A percentile compares a stretch with the other conserved stretches of the same genome.
These are phyloP conservation scores for Neurospora sp. DNA, from an alignment of 495 filamentous ascomycete species.

Conservation along the genomic window DNA sequence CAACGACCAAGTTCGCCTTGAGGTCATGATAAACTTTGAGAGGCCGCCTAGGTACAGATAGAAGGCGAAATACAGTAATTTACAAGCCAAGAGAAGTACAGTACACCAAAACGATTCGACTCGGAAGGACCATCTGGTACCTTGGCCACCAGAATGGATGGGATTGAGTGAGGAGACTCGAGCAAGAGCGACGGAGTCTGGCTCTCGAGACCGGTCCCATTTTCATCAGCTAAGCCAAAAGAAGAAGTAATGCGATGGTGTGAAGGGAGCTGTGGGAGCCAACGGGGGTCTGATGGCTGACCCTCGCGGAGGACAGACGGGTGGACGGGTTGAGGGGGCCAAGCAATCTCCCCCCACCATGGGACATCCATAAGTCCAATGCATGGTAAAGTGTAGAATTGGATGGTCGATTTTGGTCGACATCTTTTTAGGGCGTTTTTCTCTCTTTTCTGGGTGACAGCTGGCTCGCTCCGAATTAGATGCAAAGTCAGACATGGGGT, in stretches of 20 bases:
- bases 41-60: not conserved
- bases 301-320: not conserved
- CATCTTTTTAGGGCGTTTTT: not conserved
- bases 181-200: not conserved
- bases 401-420: not conserved
- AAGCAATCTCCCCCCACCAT: not conserved
- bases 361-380: not conserved
- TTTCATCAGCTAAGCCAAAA: not conserved
- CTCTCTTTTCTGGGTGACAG: not conserved
- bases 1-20: not conserved
- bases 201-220: not conserved
- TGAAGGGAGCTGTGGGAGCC: not conserved
- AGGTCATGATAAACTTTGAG: not conserved
- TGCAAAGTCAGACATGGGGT: not conserved
- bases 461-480: not conserved
- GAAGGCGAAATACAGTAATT: not conserved
- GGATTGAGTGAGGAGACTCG: not conserved
- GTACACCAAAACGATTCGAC: not conserved
- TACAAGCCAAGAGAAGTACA: not conserved
- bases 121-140: not conserved
- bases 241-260: not conserved
- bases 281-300: not conserved
- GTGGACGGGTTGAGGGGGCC: not conserved
- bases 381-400: not conserved
- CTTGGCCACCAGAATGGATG: not conserved